Evolutionary conservation across 2,329 filamentous ascomycete species (phyloP).

Genomic region (Neonectria punicea): DNA sequence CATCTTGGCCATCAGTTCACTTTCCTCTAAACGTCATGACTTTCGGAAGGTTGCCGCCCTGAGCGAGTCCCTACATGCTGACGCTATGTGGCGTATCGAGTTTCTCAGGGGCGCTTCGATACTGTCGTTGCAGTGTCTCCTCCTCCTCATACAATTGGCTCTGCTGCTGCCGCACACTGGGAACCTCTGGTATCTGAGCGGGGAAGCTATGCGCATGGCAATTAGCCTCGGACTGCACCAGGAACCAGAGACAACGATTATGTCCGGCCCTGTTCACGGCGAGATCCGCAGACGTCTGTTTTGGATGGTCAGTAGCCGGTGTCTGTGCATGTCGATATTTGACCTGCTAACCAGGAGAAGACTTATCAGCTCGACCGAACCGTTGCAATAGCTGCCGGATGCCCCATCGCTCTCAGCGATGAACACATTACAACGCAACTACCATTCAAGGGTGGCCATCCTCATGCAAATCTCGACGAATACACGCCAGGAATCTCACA

Average conservation of each 20-base stretch:
- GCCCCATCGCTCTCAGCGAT: constrained; percentile 21
- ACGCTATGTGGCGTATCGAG: constrained; percentile 26
- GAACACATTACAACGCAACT: constrained; percentile 22
- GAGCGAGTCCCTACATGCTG: constrained; percentile 32
- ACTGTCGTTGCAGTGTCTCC: constrained; percentile 24
- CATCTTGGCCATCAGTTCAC: constrained; percentile 33
- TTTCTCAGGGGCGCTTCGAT: constrained; percentile 24
- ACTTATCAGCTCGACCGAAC: constrained; percentile 27
- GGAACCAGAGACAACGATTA: constrained; percentile 18
- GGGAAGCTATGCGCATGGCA: constrained; percentile 39
- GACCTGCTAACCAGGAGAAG: neutral
- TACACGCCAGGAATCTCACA: neutral
- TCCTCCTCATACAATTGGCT: constrained; percentile 33
- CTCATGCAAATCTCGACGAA: neutral
- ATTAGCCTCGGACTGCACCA: constrained; percentile 37
- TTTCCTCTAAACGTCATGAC: constrained; percentile 32
- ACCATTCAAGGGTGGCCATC: constrained; percentile 12
- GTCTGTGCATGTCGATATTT: neutral
- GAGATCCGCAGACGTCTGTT: constrained; percentile 27
- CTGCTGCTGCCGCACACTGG: constrained; percentile 31
- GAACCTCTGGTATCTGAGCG: constrained; percentile 36
- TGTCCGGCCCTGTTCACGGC: neutral
- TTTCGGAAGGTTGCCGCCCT: constrained; percentile 35
- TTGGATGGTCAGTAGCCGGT: constrained; percentile 24
- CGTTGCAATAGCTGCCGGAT: constrained; percentile 24